Conservation (phyloP, 176 grass and related monocot species). For the Triticum urartu region DNA sequence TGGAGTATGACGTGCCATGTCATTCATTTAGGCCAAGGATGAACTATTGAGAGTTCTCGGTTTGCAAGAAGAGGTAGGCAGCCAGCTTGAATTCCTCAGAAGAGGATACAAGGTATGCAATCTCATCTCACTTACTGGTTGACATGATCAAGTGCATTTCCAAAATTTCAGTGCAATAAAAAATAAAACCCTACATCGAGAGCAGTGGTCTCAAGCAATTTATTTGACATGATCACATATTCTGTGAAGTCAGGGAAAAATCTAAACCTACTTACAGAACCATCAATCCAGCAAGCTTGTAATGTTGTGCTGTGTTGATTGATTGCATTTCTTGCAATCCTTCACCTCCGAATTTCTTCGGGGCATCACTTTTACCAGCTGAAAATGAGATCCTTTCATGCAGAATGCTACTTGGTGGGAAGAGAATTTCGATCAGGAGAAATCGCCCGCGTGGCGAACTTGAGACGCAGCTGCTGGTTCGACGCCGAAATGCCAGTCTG, state of each 20-base stretch:
- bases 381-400: conserved; percentile 15
- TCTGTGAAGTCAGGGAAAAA: background rate
- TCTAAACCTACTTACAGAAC: too few relatives aligned
- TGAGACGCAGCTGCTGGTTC: conserved; percentile 23
- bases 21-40: conserved; percentile 66
- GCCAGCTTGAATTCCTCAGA: conserved; percentile 88
- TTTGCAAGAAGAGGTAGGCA: conserved; percentile 94
- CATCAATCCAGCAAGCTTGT: background rate
- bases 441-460: conserved; percentile 76
- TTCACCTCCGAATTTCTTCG: background rate
- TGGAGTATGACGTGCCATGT: background rate
- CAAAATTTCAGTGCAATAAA: background rate
- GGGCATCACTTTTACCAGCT: background rate
- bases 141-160: background rate
- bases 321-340: background rate
- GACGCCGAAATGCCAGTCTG: background rate
- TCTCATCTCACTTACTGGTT: background rate
- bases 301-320: background rate
- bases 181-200: background rate
- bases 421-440: conserved; percentile 78
- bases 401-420: conserved; percentile 99
- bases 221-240: background rate
- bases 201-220: background rate
- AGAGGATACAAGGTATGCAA: conserved; percentile 84
- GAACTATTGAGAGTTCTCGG: conserved; percentile 90